phyloP scores from a whole-genome alignment of 2,329 filamentous ascomycete genomes.

The Sphaerulina populicola region DNA sequence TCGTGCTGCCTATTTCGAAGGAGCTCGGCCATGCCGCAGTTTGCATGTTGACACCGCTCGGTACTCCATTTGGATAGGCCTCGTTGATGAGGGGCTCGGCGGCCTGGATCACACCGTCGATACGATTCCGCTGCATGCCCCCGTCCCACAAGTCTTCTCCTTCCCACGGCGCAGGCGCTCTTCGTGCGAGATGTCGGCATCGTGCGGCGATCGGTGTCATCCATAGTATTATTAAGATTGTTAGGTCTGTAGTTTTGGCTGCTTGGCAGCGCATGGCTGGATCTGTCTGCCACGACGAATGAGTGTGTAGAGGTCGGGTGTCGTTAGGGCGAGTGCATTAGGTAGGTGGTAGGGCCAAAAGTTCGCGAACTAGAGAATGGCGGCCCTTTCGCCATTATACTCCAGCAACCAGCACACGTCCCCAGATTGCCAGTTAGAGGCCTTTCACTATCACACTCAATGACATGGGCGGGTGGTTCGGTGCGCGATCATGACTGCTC shows the following conservation, averaged over 20 bases:
- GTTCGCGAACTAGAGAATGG: not conserved
- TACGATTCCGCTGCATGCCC: conserved; percentile 1
- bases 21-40: conserved; percentile 7
- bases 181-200: not conserved
- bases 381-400: not conserved
- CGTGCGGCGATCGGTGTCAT: not conserved
- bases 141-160: not conserved
- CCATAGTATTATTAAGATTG: not conserved
- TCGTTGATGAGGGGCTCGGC: conserved; percentile 1
- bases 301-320: conserved; percentile 1
- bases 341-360: not conserved
- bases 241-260: not conserved
- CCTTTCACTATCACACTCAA: not conserved
- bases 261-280: conserved; percentile 1
- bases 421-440: conserved; percentile 1
- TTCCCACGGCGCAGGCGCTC: not conserved
- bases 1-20: conserved; percentile 3
- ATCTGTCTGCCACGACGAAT: not conserved
- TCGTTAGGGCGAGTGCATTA: conserved; percentile 1
- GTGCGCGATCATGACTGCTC: not conserved
- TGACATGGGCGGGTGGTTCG: not conserved
- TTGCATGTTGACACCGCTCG: conserved; percentile 1
- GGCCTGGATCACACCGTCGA: conserved; percentile 4
- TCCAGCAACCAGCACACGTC: not conserved
- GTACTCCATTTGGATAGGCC: conserved; percentile 1